phyloP scores from a whole-genome alignment of 2,329 filamentous ascomycete genomes.

The Trichoderma sp. region DNA sequence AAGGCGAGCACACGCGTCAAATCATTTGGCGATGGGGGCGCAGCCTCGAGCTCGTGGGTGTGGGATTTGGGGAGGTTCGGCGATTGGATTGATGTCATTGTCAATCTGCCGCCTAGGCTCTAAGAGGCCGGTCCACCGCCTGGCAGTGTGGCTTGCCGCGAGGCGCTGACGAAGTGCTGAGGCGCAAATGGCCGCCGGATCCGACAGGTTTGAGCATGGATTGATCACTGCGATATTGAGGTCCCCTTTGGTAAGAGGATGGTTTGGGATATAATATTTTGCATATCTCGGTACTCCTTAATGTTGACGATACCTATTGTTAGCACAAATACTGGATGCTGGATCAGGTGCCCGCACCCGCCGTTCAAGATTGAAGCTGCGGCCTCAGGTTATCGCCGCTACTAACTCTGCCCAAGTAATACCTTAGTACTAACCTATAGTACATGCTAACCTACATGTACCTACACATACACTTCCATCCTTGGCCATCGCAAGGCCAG shows the following conservation, averaged over 20 bases:
- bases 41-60: conserved; percentile 24
- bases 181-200: conserved; percentile 11
- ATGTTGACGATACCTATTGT: too few species aligned
- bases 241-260: background rate
- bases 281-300: too few species aligned
- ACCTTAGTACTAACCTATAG: background rate
- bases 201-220: background rate
- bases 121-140: background rate
- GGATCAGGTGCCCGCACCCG: background rate
- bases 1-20: conserved; percentile 13
- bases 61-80: background rate
- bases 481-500: background rate
- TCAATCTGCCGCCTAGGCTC: background rate
- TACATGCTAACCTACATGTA: background rate
- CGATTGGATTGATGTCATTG: conserved; percentile 17
- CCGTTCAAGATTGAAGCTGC: background rate
- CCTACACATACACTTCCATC: too few species aligned
- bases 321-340: background rate
- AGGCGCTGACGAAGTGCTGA: conserved; percentile 8
- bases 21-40: conserved; percentile 19
- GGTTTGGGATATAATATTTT: background rate
- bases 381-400: background rate
- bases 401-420: background rate
- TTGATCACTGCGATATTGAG: too few species aligned
- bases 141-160: conserved; percentile 12